phyloP scores from a whole-genome alignment of 148 eudicot genomes.

The Spergularia bocconei region DNA sequence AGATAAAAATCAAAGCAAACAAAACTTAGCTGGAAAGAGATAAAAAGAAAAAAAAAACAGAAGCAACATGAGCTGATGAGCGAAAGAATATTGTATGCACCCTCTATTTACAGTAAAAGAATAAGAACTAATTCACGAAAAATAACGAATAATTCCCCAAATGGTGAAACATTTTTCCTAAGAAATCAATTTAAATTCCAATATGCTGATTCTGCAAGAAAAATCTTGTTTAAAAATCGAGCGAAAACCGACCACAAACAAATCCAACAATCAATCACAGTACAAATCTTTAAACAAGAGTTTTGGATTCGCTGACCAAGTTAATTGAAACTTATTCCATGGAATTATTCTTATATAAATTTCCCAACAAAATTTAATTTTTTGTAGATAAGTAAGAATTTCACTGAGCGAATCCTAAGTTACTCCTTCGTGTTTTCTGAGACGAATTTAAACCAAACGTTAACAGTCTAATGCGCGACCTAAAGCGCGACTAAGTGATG shows the following conservation, averaged over 20 bases:
- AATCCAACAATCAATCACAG: conserved; percentile 16
- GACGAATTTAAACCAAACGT: too few species aligned
- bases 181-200: background rate
- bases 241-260: conserved; percentile 21
- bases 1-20: conserved; percentile 7
- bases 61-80: conserved; percentile 20
- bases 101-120: conserved; percentile 5
- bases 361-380: background rate
- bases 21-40: conserved; percentile 3
- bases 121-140: background rate
- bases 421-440: too few species aligned
- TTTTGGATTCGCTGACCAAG: conserved; percentile 20
- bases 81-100: conserved; percentile 24
- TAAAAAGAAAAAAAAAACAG: conserved; percentile 13
- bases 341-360: conserved; percentile 20
- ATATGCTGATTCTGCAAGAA: background rate
- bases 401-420: background rate
- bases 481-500: background rate
- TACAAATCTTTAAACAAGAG: conserved; percentile 11
- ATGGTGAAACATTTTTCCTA: background rate
- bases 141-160: conserved; percentile 18
- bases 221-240: conserved; percentile 7
- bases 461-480: too few species aligned
- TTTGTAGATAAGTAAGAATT: conserved; percentile 15
- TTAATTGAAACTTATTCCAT: background rate